Evolutionary conservation across 2,329 filamentous ascomycete genomes (phyloP), one percentile per base, ranked within the genome.

Genomic region (Penicillium sp.): DNA sequence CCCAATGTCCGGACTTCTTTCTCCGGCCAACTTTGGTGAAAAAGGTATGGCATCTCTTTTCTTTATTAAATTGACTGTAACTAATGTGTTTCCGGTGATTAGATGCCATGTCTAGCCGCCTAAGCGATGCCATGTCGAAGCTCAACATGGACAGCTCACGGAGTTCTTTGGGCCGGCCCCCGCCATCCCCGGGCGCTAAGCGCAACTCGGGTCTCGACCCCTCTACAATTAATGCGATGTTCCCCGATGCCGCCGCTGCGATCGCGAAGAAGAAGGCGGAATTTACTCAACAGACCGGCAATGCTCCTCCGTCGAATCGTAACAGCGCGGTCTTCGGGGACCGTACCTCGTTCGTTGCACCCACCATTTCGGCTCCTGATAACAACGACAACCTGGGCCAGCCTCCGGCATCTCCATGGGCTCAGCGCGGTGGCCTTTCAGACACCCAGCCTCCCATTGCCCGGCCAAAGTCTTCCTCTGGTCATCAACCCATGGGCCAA

Each of bases 231-330:
- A 96, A 96, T 74, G 91, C 90, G 65, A 97, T 99, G 94, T 99
- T 99, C 72, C 94, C 94, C 6, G 94, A 99, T 76, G 94, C 94
- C 40, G 94, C 94, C 13, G 92, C 92, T 38, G 94, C 94, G n/a
- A 97, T 99, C 71, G 92, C 92, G 24, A 95, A 94, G 55, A 92
- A 99, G 74, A 96, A 96, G 78, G 92, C 92, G 52, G 95, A 96
- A 71, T 97, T 95, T 69, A 95, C 92, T 16, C 92, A 96, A 71
- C 89, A 95, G 70, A 96, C 92, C 4, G 94, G 92, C 53, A 90
- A 92, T 58, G 86, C 87, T 20, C 91, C 92, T 3, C 84, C 89
- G 0, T 96, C 94, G 20, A 96, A 95, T 78, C 86, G 94, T 53
- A 97, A 96, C 76, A 97, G 92, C 71, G 81, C 86, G 56, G 84